Percentiles rank a stretch among this genome's conserved stretches.
Evolutionary conservation across 129 eudicot species (phyloP).

Genomic region (Daucus carota): DNA sequence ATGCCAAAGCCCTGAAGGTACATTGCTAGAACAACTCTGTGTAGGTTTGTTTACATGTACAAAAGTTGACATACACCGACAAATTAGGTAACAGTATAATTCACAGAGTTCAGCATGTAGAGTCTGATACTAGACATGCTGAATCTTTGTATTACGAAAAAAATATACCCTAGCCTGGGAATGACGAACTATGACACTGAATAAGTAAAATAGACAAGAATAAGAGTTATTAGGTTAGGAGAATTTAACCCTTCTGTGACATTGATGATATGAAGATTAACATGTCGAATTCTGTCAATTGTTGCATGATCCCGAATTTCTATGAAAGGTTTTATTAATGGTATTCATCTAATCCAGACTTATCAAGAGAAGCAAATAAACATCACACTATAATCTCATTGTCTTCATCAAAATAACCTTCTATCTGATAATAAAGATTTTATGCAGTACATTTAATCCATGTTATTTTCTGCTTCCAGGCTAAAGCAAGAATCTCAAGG

Average conservation of each 20-base stretch:
- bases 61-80: too few species aligned
- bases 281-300: not conserved
- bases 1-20: conserved; percentile 45
- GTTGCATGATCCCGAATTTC: not conserved
- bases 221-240: not conserved
- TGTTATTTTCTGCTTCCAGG: conserved; percentile 13
- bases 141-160: not conserved
- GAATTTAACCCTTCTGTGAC: not conserved
- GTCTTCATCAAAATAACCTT: not conserved
- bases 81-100: too few species aligned
- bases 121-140: not conserved
- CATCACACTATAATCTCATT: not conserved
- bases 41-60: not conserved
- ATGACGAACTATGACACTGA: too few species aligned
- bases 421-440: not conserved
- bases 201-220: not conserved
- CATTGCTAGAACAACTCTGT: not conserved
- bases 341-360: not conserved
- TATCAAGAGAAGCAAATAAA: not conserved
- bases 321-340: not conserved
- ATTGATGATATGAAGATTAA: not conserved
- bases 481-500: conserved; percentile 28
- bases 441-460: not conserved
- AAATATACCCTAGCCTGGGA: not conserved
- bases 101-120: not conserved